Evolutionary conservation across 306 rosid species (phyloP).

Genomic region (Trichosanthes truncata): DNA sequence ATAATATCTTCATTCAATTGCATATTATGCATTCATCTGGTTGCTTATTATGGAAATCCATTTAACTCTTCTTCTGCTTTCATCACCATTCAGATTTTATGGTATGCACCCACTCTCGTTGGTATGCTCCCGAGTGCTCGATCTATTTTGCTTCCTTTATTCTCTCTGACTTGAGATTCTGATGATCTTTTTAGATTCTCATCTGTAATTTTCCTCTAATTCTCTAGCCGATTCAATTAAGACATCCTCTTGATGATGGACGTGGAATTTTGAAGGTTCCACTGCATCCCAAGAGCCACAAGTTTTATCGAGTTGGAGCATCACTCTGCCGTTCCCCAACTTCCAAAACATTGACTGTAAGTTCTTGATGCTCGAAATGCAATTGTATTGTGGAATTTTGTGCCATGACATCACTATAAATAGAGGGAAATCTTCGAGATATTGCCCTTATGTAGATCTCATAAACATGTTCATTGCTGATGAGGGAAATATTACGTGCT

Average conservation of each 20-base stretch:
- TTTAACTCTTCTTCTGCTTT: neutral
- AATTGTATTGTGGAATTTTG: neutral
- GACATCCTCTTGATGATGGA: conserved; percentile 47
- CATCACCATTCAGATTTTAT: neutral
- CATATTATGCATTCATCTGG: neutral
- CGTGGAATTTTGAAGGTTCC: conserved; percentile 69
- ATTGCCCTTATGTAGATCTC: neutral
- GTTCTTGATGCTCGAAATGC: conserved; percentile 10
- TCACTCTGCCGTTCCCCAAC: conserved; percentile 52
- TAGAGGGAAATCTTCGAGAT: neutral
- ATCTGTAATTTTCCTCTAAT: too few relatives aligned
- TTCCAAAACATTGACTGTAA: conserved; percentile 38
- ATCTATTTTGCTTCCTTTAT: neutral
- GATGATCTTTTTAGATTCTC: neutral
- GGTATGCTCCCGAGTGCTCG: neutral
- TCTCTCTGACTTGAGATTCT: neutral
- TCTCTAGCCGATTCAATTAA: neutral
- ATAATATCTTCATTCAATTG: neutral
- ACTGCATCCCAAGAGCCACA: conserved; percentile 23
- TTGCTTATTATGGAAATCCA: neutral
- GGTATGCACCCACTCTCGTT: neutral
- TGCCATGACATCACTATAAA: too few relatives aligned
- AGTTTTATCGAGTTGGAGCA: conserved; percentile 55
- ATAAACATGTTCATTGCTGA: neutral
- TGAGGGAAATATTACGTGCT: neutral